Conservation (phyloP, 371 early-diverging fungal genomes). For the Rhizopus arrhizus region DNA sequence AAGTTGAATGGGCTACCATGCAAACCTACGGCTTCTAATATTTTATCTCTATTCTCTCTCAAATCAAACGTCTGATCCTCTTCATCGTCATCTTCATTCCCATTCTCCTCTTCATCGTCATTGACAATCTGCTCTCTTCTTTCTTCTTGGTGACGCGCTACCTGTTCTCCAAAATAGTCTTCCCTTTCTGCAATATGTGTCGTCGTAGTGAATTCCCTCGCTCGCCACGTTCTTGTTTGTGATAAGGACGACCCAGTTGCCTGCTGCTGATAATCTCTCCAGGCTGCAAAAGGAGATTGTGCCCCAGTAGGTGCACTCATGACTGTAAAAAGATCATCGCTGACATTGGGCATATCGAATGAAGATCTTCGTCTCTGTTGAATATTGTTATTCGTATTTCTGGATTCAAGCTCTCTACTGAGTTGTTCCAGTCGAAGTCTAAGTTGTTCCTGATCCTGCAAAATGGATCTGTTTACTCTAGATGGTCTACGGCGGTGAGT, state of each 20-base stretch:
- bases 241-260: conserved; percentile 56
- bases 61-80: conserved; percentile 35
- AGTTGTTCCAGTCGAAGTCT: conserved; percentile 14
- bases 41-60: conserved; percentile 71
- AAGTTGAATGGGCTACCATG: conserved; percentile 73
- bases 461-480: not conserved
- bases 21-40: conserved; percentile 87
- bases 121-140: not conserved
- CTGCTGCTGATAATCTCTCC: conserved; percentile 33
- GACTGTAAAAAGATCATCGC: not conserved
- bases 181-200: conserved; percentile 5
- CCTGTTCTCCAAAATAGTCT: conserved; percentile 17
- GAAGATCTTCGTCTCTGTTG: conserved; percentile 1
- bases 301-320: conserved; percentile 22
- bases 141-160: not conserved
- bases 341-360: conserved; percentile 1
- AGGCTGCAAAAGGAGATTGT: conserved; percentile 28
- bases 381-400: not conserved
- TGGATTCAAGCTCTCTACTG: conserved; percentile 14
- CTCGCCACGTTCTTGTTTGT: conserved; percentile 17
- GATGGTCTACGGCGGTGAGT: not conserved
- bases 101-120: not conserved
- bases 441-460: conserved; percentile 9
- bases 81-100: not conserved
- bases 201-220: conserved; percentile 6